Conservation (phyloP, 73 alveolate genomes). For the Tetrahymena borealis region DNA sequence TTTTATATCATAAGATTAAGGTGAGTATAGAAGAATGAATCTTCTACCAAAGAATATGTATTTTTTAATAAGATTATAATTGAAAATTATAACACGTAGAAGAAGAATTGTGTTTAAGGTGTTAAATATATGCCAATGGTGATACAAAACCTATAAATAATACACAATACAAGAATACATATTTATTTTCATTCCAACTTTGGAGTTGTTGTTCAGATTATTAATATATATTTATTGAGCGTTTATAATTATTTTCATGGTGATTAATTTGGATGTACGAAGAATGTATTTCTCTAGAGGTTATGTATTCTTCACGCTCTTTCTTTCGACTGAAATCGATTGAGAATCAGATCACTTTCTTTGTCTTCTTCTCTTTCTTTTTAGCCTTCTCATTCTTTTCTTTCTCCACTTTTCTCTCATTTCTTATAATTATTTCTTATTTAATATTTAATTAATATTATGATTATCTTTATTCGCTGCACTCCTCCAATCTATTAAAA, state of each 20-base stretch:
- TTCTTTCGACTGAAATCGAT: background rate
- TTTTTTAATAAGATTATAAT: background rate
- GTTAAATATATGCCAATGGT: background rate
- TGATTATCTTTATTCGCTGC: background rate
- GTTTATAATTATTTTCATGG: background rate
- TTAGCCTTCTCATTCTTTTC: constrained; percentile 51
- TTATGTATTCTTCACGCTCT: background rate
- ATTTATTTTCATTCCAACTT: background rate
- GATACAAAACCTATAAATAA: background rate
- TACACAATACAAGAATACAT: background rate
- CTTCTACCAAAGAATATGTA: too few relatives aligned
- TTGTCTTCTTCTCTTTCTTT: constrained; percentile 49
- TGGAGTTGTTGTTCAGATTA: background rate
- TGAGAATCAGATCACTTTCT: constrained; percentile 32
- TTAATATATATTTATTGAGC: background rate
- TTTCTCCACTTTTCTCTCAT: constrained; percentile 54
- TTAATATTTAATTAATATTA: constrained; percentile 5
- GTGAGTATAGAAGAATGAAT: too few relatives aligned
- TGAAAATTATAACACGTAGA: background rate
- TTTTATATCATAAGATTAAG: too few relatives aligned
- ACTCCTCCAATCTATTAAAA: background rate
- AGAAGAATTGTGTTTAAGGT: background rate
- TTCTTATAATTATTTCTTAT: constrained; percentile 5
- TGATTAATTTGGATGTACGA: background rate
- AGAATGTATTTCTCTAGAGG: constrained; percentile 1